Evolutionary conservation across 2,329 filamentous ascomycete species (phyloP).

Genomic region (Pseudohalonectria lignicola): DNA sequence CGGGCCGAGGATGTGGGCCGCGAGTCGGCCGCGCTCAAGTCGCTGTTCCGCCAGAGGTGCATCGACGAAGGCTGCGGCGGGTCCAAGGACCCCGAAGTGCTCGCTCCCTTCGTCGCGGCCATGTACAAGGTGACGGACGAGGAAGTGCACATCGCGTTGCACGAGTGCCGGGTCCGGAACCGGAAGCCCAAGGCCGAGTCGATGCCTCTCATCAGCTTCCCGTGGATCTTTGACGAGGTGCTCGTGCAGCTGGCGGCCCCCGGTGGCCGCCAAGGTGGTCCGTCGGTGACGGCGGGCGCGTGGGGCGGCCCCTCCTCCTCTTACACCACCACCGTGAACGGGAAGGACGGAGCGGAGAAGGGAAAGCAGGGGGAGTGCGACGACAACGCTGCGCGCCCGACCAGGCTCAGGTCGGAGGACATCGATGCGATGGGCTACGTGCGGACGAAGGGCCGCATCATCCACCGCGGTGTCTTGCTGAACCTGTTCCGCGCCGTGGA

Average conservation of each 20-base stretch:
- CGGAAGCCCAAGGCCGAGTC: constrained; percentile 26
- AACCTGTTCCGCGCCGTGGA: constrained; percentile 14
- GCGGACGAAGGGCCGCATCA: constrained; percentile 14
- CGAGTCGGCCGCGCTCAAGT: constrained; percentile 54
- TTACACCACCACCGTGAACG: no score
- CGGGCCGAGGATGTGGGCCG: constrained; percentile 72
- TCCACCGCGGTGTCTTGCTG: constrained; percentile 20
- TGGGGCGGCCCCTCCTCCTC: no score
- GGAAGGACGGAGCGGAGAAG: no score
- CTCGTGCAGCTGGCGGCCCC: constrained; percentile 46
- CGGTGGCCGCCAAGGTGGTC: neutral
- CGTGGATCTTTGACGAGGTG: constrained; percentile 75
- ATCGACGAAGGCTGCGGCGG: constrained; percentile 42
- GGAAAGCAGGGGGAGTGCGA: no score
- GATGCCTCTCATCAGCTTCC: constrained; percentile 84
- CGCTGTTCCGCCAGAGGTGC: constrained; percentile 58
- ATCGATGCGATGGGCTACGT: constrained; percentile 13
- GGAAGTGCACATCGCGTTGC: constrained; percentile 51
- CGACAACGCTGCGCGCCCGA: constrained; percentile 1
- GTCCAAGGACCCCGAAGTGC: constrained; percentile 33
- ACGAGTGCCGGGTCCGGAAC: constrained; percentile 28
- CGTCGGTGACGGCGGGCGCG: no score
- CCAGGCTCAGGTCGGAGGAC: constrained; percentile 4
- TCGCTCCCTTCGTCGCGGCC: constrained; percentile 69
- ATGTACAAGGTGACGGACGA: constrained; percentile 79